A percentile compares a stretch with the other conserved stretches of the same genome.
These are phyloP conservation scores for Starmerella etchellsii DNA, from an alignment of 805 yeast genomes.

Conservation along the genomic window DNA sequence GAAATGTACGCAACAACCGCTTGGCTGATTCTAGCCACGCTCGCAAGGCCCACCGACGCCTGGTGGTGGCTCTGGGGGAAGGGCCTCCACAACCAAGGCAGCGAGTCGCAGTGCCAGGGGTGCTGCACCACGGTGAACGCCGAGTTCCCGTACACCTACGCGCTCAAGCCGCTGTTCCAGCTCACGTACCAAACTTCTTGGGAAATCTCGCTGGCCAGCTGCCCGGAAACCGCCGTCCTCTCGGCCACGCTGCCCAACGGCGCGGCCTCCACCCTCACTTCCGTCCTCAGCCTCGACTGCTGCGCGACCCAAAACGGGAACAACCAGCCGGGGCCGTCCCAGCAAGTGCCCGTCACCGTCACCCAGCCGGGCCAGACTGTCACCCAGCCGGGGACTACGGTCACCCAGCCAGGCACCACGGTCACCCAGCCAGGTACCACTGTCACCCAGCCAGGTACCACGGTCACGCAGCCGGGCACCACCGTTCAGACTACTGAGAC, in stretches of 20 bases:
- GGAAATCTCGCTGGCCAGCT: slow-evolving; percentile 10
- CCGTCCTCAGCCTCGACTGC: slow-evolving; percentile 19
- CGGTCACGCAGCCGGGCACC: slow-evolving; percentile 17
- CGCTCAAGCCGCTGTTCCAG: slow-evolving; percentile 4
- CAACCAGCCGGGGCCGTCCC: too few species aligned
- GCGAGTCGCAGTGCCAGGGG: slow-evolving; percentile 19
- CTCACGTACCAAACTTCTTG: slow-evolving; percentile 13
- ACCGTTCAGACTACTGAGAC: slow-evolving; percentile 9
- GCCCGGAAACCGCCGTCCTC: slow-evolving; percentile 18
- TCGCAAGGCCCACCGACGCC: slow-evolving; percentile 16
- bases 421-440: slow-evolving; percentile 17
- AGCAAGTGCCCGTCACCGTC: slow-evolving; percentile 14
- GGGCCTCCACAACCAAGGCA: slow-evolving; percentile 9
- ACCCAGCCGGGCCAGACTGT: slow-evolving; percentile 19
- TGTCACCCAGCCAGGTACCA: slow-evolving; percentile 18
- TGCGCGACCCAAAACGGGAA: slow-evolving; percentile 13
- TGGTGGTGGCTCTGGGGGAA: slow-evolving; percentile 23
- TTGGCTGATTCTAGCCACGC: slow-evolving; percentile 13
- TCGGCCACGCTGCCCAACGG: slow-evolving; percentile 37
- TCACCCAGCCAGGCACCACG: slow-evolving; percentile 17
- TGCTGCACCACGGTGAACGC: slow-evolving; percentile 24
- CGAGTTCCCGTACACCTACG: slow-evolving; percentile 19
- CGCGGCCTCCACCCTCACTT: slow-evolving; percentile 33
- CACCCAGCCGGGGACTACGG: slow-evolving; percentile 16
- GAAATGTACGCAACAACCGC: neutral